Base-by-base conservation (phyloP, 306 rosid genomes). In the Prosopis cineraria region DNA sequence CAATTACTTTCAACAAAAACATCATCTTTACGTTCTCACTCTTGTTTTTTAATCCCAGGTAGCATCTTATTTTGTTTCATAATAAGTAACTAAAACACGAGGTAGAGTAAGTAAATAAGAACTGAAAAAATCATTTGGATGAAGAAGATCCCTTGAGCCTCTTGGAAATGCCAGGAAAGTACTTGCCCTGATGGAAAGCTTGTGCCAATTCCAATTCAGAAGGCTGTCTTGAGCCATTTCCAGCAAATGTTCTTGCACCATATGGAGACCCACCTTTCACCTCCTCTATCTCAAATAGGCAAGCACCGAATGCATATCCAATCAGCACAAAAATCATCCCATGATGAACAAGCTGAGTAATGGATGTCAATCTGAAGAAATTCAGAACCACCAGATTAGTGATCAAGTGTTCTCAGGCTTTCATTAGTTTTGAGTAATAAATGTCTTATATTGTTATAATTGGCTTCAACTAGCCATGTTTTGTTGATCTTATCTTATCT, bases 331-430 rank as follows among this genome's bases (percentile, higher is more conserved):
- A n/a, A n/a, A n/a, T n/a, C n/a, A n/a, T n/a, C n/a, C n/a, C n/a
- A 73, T 93, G 98, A 74, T 93, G 98, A 82, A 82, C 97, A 48
- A 93, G 93, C 92, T 93, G 98, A 63, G 98, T 91, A 70, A 93
- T 90, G 27, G 98, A 86, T 34, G 98, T 93, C 82, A 91, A 89
- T 65, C 98, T 93, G 89, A 75, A 10, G 70, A 70, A 70, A 80
- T 82, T 55, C 47, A 31, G 31, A 62, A 10, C 19, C n/a, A n/a
- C n/a, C n/a, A n/a, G n/a, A n/a, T n/a, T n/a, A n/a, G n/a, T n/a
- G n/a, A n/a, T n/a, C n/a, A n/a, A n/a, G n/a, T n/a, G n/a, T n/a
- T n/a, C n/a, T n/a, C n/a, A n/a, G n/a, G n/a, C n/a, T n/a, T n/a
- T n/a, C 12, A 43, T 24, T 22, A 36, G 31, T 30, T 59, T 30